Percentiles rank a stretch among this genome's conserved stretches.
phyloP scores from a whole-genome alignment of 192 early-diverging fungal genomes.

The Rhizophagus clarus region DNA sequence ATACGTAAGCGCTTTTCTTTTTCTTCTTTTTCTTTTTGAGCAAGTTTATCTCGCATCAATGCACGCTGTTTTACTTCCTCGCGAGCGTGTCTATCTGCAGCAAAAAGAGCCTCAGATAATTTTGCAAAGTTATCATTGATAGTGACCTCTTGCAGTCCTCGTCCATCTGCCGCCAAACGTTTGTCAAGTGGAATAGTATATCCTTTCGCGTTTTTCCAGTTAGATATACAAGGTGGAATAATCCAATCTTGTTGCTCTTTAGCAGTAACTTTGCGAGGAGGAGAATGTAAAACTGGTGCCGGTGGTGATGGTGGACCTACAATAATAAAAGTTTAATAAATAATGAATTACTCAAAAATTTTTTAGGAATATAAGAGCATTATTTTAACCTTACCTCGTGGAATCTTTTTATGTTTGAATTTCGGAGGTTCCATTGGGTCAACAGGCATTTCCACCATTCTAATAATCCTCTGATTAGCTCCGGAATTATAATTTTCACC shows the following conservation, averaged over 20 bases:
- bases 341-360: not conserved
- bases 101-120: conserved; percentile 89
- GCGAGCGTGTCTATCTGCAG: conserved; percentile 91
- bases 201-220: conserved; percentile 99
- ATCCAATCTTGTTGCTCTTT: conserved; percentile 97
- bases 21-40: conserved; percentile 90
- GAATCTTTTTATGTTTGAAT: conserved; percentile 91
- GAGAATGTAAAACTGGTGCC: conserved; percentile 97
- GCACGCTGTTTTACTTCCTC: conserved; percentile 91
- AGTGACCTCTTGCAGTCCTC: conserved; percentile 86
- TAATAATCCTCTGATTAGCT: conserved; percentile 86
- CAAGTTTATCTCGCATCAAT: conserved; percentile 88
- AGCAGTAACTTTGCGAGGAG: conserved; percentile 93
- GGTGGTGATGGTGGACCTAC: conserved; percentile 83
- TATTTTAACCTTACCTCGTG: conserved; percentile 47
- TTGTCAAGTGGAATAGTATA: conserved; percentile 99
- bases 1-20: conserved; percentile 88
- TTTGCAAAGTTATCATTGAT: conserved; percentile 98
- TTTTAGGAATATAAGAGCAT: not conserved
- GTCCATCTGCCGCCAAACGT: conserved; percentile 94
- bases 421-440: conserved; percentile 97
- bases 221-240: conserved; percentile 98
- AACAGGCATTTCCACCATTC: conserved; percentile 91
- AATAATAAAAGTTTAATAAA: conserved; percentile 10
- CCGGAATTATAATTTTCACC: conserved; percentile 70